phyloP scores from a whole-genome alignment of 179 eudicot genomes.

The Beta corolliflora region DNA sequence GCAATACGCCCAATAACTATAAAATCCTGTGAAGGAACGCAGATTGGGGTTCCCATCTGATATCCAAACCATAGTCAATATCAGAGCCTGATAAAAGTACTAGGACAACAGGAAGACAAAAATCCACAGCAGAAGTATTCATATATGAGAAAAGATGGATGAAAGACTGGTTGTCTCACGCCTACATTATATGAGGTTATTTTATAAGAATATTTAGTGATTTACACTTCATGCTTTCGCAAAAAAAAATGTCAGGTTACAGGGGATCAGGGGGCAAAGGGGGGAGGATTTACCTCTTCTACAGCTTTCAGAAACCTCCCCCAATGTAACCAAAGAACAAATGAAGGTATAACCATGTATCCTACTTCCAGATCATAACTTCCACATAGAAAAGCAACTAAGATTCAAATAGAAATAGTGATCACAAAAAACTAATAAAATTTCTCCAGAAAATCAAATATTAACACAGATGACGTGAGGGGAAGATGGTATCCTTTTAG shows the following conservation, averaged over 20 bases:
- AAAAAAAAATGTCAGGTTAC: too few species aligned
- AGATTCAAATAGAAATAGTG: background rate
- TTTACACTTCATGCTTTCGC: background rate
- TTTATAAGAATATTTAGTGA: background rate
- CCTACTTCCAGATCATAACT: background rate
- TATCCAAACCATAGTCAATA: conserved; percentile 15
- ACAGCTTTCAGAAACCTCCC: too few species aligned
- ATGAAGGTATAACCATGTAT: background rate
- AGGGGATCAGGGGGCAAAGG: too few species aligned
- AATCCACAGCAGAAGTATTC: background rate
- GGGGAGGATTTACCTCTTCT: too few species aligned
- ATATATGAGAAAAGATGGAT: too few species aligned
- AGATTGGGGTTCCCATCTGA: conserved; percentile 92
- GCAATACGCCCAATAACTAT: conserved; percentile 80
- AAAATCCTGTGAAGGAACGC: conserved; percentile 77
- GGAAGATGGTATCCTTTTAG: too few species aligned
- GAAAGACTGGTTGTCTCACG: background rate
- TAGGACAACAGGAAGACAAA: background rate
- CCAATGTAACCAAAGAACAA: background rate
- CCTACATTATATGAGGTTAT: background rate
- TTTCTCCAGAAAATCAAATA: background rate
- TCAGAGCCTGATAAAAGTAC: background rate
- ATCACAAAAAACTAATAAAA: background rate
- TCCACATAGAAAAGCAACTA: background rate
- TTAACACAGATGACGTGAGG: background rate